These are phyloP conservation scores for Ustilago sp. DNA, from an alignment of 1,284 basidiomycete species.

Conservation along the genomic window DNA sequence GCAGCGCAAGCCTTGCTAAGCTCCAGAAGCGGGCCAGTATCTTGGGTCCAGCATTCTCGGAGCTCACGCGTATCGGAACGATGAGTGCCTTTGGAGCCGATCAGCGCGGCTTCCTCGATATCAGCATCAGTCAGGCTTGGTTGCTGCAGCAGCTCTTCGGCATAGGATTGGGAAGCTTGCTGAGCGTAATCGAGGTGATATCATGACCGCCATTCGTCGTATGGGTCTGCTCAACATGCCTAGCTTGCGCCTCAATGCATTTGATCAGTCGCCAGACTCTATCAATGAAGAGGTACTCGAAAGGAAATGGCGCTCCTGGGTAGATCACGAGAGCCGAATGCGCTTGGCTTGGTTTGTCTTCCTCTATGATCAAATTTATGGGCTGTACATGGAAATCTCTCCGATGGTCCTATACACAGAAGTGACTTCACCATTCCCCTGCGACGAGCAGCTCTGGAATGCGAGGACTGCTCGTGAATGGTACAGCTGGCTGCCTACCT, in stretches of 20 bases:
- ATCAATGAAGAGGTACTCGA: conserved; percentile 11
- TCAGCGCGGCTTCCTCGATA: conserved; percentile 23
- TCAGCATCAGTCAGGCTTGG: conserved; percentile 29
- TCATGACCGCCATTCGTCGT: conserved; percentile 26
- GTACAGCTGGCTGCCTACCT: conserved; percentile 1
- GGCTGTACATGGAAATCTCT: conserved; percentile 25
- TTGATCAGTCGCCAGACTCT: background rate
- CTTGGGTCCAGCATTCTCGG: conserved; percentile 21
- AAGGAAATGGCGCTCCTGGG: conserved; percentile 18
- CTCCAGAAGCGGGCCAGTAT: conserved; percentile 12
- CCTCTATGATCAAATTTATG: conserved; percentile 26
- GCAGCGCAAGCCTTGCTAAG: conserved; percentile 6
- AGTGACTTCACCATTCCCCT: conserved; percentile 20
- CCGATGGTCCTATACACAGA: conserved; percentile 22
- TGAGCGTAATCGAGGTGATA: conserved; percentile 27
- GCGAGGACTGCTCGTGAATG: conserved; percentile 14
- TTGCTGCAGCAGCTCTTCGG: conserved; percentile 26
- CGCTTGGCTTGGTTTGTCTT: conserved; percentile 28
- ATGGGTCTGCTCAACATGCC: conserved; percentile 19
- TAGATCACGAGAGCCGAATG: conserved; percentile 17
- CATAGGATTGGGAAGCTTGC: conserved; percentile 28
- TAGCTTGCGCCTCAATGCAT: background rate
- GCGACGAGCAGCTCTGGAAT: conserved; percentile 27
- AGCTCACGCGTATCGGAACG: conserved; percentile 26
- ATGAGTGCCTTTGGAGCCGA: conserved; percentile 36